Evolutionary conservation across 768 basidiomycete species (phyloP).

Genomic region (Leucosporidium scottii): DNA sequence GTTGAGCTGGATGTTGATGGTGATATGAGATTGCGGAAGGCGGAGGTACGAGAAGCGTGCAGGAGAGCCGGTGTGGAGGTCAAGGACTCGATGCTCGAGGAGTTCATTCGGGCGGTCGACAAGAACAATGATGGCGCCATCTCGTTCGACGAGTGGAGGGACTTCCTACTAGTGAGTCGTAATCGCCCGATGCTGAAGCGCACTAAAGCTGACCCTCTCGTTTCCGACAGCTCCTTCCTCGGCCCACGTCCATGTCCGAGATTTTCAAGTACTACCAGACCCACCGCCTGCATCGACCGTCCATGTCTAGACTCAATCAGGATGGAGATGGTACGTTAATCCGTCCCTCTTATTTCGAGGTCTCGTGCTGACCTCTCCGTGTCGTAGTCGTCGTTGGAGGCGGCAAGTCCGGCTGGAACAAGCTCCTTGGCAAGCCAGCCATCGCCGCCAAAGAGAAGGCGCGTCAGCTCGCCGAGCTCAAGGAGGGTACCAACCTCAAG

Average conservation of each 20-base stretch:
- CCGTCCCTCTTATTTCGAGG: not conserved
- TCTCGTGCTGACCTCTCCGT: not conserved
- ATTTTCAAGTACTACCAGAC: conserved; percentile 33
- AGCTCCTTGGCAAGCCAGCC: conserved; percentile 11
- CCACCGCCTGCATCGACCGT: conserved; percentile 18
- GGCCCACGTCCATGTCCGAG: conserved; percentile 32
- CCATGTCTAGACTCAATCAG: conserved; percentile 32
- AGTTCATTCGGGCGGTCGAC: conserved; percentile 31
- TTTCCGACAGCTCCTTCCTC: conserved; percentile 25
- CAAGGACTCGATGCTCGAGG: conserved; percentile 14
- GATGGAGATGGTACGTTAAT: conserved; percentile 32
- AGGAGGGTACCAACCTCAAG: not conserved
- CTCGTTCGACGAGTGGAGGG: conserved; percentile 35
- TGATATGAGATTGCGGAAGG: conserved; percentile 36
- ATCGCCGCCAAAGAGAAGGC: conserved; percentile 1
- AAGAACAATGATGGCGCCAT: conserved; percentile 29
- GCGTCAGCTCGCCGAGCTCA: not conserved
- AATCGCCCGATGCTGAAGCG: too few relatives aligned
- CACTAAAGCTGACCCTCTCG: not conserved
- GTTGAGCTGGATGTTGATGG: conserved; percentile 18
- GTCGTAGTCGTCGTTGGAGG: conserved; percentile 26
- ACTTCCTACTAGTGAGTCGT: conserved; percentile 30
- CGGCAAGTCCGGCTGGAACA: conserved; percentile 27
- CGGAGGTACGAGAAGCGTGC: conserved; percentile 47
- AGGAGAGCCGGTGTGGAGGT: conserved; percentile 26